Evolutionary conservation across 192 early-diverging fungal genomes (phyloP), one percentile per base, ranked within the genome.

Genomic region (Endogone sp.): DNA sequence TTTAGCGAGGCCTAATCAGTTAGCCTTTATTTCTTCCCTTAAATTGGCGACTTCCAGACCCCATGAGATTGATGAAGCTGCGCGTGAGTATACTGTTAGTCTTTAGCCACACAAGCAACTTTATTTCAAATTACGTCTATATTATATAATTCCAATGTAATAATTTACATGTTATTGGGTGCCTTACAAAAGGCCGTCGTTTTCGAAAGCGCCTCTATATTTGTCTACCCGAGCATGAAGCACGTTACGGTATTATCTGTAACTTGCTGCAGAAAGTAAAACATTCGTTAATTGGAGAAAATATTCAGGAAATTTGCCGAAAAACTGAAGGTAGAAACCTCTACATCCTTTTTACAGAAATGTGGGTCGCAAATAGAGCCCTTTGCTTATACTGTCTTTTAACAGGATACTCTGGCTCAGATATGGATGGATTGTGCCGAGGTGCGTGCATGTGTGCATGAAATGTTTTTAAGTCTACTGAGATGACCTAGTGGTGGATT

Each of bases 1-100:
- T n/a, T n/a, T n/a, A n/a, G n/a, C n/a, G n/a, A n/a, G n/a, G n/a
- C n/a, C n/a, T n/a, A n/a, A n/a, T n/a, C n/a, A n/a, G n/a, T n/a
- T n/a, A n/a, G n/a, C n/a, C n/a, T 49, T 49, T 6, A 1, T 49
- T 6, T 49, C 37, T 11, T 11, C 1, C 37, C 37, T 11, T 49
- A 6, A 49, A 11, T 49, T 6, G 37, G 16, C 37, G 37, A 49
- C 37, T 1, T 49, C 74, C 44, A 75, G 91, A 55, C 95, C 95
- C 30, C 90, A 92, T 29, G 95, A 98, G 70, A 87, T 98, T 28
- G 95, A 98, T 69, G 95, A 98, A 70, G 95, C 95, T 20, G 95
- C 94, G 3, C 76, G 93, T 70, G 29, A 70, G 21, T 64, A 9
- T 3, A 27, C 56, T n/a, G n/a, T n/a, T n/a, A n/a, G n/a, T n/a